Base-by-base conservation (phyloP, 139 green algal species). In the Chlamydomonas sphaeroides region DNA sequence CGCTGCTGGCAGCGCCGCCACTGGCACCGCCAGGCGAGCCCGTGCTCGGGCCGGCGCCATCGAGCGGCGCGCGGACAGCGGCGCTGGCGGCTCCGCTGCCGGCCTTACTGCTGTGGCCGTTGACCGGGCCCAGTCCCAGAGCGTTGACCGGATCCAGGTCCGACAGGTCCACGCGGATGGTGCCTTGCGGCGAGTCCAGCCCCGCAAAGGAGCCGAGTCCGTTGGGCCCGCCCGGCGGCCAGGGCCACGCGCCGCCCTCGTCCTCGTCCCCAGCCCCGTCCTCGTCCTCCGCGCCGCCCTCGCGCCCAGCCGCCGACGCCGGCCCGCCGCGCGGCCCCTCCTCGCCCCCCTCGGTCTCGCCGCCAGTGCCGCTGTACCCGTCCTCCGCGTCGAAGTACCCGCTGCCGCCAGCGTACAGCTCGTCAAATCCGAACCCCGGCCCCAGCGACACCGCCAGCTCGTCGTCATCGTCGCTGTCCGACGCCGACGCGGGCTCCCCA, bases 81-180 rank as follows among this genome's bases (percentile, higher is more conserved):
- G 5, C 30, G 30, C 61, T 28, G 8, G 21, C 33, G 1, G 32
- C 33, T 1, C 28, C 35, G 18, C 26, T 8, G 5, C 65, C 65
- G 35, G 11, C 38, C 38, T 33, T 57, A 7, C 0, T n/a, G n/a
- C 26, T 2, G 33, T 80, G 74, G 18, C 74, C 74, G 38, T 80
- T 80, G 17, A 70, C n/a, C 6, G 39, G 39, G 1, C n/a, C 33
- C 30, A 80, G 39, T 0, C 59, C 57, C 41, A 80, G 59, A 1
- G 61, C 10, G n/a, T 70, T 61, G 26, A 70, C 57, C 7, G 74
- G 74, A 41, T 80, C 74, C n/a, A 80, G 39, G 38, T 30, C 36
- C 7, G 30, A 38, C 18, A 80, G 59, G 38, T 61, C 59, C n/a
- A 80, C 74, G 1, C 61, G 74, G 15, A 80, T 23, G 2, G n/a